phyloP scores from a whole-genome alignment of 352 stramenopile species.

The Globisporangium paddicum region DNA sequence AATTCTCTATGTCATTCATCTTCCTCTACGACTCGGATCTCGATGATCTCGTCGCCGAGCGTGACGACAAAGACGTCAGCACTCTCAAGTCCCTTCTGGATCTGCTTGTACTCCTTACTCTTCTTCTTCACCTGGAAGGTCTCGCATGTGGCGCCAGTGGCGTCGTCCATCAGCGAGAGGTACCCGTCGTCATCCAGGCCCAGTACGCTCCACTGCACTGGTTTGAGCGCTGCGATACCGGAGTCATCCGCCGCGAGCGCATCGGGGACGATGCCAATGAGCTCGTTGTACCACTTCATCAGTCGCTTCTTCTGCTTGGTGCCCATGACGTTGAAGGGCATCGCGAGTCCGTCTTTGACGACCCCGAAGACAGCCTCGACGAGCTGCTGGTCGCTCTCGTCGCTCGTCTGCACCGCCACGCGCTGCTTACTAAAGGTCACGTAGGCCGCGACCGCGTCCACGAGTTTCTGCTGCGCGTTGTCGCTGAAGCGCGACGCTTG shows the following conservation, averaged over 20 bases:
- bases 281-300: conserved; percentile 84
- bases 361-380: conserved; percentile 57
- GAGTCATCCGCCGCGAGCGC: conserved; percentile 20
- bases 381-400: conserved; percentile 38
- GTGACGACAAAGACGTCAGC: conserved; percentile 51
- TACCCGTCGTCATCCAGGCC: conserved; percentile 72
- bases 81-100: conserved; percentile 62
- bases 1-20: conserved; percentile 2
- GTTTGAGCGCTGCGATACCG: conserved; percentile 4
- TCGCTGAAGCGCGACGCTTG: conserved; percentile 75
- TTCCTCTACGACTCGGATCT: conserved; percentile 33
- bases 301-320: conserved; percentile 81
- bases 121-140: conserved; percentile 68
- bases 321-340: conserved; percentile 79
- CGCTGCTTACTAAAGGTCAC: conserved; percentile 54
- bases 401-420: conserved; percentile 9
- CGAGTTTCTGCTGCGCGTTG: conserved; percentile 72
- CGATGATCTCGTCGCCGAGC: conserved; percentile 40
- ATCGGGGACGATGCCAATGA: conserved; percentile 53
- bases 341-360: conserved; percentile 76
- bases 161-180: conserved; percentile 59
- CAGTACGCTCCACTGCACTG: conserved; percentile 58
- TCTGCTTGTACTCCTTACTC: conserved; percentile 60
- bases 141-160: conserved; percentile 65
- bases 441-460: conserved; percentile 67